A percentile compares a stretch with the other conserved stretches of the same genome.
These are phyloP conservation scores for Colletotrichum sp. DNA, from an alignment of 2,329 filamentous ascomycete species.

Conservation along the genomic window DNA sequence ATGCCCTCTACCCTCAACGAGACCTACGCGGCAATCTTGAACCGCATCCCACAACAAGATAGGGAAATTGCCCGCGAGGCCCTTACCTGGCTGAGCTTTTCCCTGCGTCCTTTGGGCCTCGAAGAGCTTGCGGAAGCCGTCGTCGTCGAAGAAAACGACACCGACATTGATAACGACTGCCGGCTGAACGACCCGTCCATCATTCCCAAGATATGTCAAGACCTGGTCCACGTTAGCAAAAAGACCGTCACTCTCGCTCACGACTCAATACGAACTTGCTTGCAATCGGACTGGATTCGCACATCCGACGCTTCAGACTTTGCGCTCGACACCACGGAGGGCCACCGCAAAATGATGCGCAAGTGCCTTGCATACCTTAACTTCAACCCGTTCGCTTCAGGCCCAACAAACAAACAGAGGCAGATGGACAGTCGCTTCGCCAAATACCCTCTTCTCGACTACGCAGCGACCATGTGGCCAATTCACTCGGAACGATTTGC, in stretches of 20 bases:
- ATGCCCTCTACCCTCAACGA: slow-evolving; percentile 27
- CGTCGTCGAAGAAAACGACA: slow-evolving; percentile 27
- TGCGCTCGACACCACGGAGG: slow-evolving; percentile 13
- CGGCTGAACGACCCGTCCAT: slow-evolving; percentile 23
- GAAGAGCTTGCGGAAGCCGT: slow-evolving; percentile 30
- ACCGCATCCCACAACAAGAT: slow-evolving; percentile 26
- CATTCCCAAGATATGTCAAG: slow-evolving; percentile 25
- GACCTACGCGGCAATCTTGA: slow-evolving; percentile 26
- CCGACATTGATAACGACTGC: slow-evolving; percentile 26
- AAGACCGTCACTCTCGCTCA: slow-evolving; percentile 25
- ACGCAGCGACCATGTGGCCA: slow-evolving; percentile 24
- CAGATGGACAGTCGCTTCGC: background rate
- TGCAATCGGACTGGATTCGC: slow-evolving; percentile 23
- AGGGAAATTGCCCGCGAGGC: slow-evolving; percentile 27
- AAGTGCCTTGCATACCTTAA: slow-evolving; percentile 27
- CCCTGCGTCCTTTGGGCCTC: slow-evolving; percentile 26
- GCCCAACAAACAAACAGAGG: background rate
- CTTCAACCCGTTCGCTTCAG: slow-evolving; percentile 20
- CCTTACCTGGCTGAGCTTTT: slow-evolving; percentile 30
- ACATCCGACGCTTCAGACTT: slow-evolving; percentile 23
- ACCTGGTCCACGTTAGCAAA: slow-evolving; percentile 17
- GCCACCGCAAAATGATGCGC: slow-evolving; percentile 24
- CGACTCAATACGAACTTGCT: slow-evolving; percentile 26
- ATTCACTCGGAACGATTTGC: slow-evolving; percentile 24
- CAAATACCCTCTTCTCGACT: slow-evolving; percentile 20